phyloP scores from a whole-genome alignment of 2,329 filamentous ascomycete species.

The Alternaria alternata region DNA sequence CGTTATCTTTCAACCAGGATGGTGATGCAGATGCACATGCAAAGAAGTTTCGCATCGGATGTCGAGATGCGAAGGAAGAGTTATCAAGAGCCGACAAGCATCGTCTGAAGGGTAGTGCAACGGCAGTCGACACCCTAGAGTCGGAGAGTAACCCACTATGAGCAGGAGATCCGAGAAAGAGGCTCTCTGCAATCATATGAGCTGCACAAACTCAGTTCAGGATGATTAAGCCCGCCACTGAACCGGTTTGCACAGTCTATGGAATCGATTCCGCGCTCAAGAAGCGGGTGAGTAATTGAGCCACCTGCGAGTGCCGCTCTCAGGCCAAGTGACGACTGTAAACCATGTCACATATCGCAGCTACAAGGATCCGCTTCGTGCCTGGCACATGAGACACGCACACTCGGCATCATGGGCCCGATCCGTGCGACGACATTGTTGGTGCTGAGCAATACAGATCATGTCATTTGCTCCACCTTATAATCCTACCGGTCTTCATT shows the following conservation, averaged over 20 bases:
- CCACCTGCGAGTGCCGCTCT: not conserved
- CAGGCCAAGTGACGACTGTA: not conserved
- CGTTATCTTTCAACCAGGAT: not conserved
- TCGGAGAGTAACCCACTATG: not conserved
- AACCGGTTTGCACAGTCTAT: not conserved
- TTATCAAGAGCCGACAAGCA: not conserved
- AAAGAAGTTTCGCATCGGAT: not conserved
- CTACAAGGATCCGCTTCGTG: not conserved
- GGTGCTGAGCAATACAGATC: conserved; percentile 6
- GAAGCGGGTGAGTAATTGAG: not conserved
- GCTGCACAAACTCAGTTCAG: not conserved
- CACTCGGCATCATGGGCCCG: conserved; percentile 10
- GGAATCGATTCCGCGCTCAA: not conserved
- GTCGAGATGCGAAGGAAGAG: not conserved
- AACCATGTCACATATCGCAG: not conserved
- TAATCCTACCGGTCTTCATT: not conserved
- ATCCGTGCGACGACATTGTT: conserved; percentile 1
- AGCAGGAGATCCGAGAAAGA: not conserved
- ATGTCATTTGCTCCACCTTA: conserved; percentile 11
- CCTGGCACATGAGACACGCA: conserved; percentile 1
- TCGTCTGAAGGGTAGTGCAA: not conserved
- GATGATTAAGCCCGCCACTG: not conserved
- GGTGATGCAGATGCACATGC: not conserved
- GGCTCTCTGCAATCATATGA: not conserved
- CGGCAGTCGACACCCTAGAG: not conserved